phyloP scores from a whole-genome alignment of 2,329 filamentous ascomycete species.

The Aspergillus udagawae region DNA sequence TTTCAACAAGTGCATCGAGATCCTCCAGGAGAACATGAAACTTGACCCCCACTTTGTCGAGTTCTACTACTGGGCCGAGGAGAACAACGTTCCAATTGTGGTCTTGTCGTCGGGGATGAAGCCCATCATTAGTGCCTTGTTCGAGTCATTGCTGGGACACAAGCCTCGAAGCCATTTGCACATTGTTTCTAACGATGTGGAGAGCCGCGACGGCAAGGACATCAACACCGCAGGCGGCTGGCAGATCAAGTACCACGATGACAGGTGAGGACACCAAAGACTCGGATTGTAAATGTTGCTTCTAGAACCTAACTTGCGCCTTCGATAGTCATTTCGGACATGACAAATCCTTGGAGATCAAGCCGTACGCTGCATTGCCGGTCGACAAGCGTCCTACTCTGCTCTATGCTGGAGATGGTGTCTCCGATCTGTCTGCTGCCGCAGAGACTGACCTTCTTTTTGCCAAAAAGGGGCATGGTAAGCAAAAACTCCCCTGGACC shows the following conservation, averaged over 20 bases:
- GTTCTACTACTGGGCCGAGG: conserved; percentile 79
- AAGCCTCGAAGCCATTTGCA: conserved; percentile 67
- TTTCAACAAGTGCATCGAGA: conserved; percentile 75
- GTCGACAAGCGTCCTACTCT: conserved; percentile 68
- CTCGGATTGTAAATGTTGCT: background rate
- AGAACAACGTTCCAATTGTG: conserved; percentile 84
- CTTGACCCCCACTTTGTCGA: conserved; percentile 84
- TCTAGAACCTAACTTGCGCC: background rate
- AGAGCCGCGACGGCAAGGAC: conserved; percentile 60
- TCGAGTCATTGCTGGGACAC: conserved; percentile 76
- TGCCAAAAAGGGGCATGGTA: conserved; percentile 84
- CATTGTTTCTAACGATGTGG: conserved; percentile 85
- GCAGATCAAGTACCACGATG: conserved; percentile 85
- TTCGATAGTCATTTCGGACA: conserved; percentile 74
- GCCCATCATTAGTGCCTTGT: conserved; percentile 79
- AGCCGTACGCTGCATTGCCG: conserved; percentile 71
- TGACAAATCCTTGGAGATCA: conserved; percentile 89
- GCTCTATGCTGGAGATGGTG: conserved; percentile 93
- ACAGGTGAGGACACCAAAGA: conserved; percentile 52
- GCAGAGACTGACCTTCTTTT: conserved; percentile 91
- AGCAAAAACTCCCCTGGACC: conserved; percentile 19
- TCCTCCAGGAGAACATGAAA: conserved; percentile 75
- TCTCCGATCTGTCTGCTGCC: conserved; percentile 87
- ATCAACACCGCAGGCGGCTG: conserved; percentile 80
- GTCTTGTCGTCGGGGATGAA: conserved; percentile 91